phyloP scores from a whole-genome alignment of 2,329 filamentous ascomycete genomes.

The Colletotrichum costaricense region DNA sequence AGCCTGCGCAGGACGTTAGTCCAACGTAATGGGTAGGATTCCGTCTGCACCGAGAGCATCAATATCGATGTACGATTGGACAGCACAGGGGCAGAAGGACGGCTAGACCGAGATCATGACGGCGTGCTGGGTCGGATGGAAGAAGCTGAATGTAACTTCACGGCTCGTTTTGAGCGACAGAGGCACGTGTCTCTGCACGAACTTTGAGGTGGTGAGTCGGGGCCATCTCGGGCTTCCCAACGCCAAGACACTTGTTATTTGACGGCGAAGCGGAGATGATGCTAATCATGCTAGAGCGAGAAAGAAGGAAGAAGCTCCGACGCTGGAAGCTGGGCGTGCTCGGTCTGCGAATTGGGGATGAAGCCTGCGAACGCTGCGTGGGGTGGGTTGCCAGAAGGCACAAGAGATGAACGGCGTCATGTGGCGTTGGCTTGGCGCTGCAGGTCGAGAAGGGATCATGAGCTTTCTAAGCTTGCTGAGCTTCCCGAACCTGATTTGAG shows the following conservation, averaged over 20 bases:
- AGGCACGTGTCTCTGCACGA: conserved; percentile 26
- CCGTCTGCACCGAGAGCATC: conserved; percentile 13
- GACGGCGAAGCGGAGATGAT: conserved; percentile 22
- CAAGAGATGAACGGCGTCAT: conserved; percentile 31
- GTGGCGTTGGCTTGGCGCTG: conserved; percentile 34
- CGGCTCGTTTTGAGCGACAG: conserved; percentile 25
- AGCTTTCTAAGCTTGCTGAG: conserved; percentile 21
- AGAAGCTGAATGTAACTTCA: conserved; percentile 25
- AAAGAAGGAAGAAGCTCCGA: conserved; percentile 7
- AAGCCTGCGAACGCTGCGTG: conserved; percentile 20
- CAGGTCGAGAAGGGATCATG: conserved; percentile 19
- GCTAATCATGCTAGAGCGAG: conserved; percentile 14
- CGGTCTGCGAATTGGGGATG: conserved; percentile 26
- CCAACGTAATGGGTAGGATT: conserved; percentile 26
- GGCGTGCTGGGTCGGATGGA: conserved; percentile 24
- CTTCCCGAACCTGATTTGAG: background rate
- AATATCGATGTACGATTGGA: conserved; percentile 14
- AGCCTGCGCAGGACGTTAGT: conserved; percentile 17
- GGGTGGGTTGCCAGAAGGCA: conserved; percentile 2
- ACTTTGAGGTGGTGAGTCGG: background rate
- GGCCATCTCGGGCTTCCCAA: conserved; percentile 10
- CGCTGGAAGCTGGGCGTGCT: background rate
- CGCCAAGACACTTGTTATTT: conserved; percentile 31
- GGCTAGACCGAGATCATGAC: conserved; percentile 26
- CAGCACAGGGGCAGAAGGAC: background rate